A percentile compares a stretch with the other conserved stretches of the same genome.
Conservation (phyloP, 1,284 basidiomycete genomes). For the Takashimella tepidaria region DNA sequence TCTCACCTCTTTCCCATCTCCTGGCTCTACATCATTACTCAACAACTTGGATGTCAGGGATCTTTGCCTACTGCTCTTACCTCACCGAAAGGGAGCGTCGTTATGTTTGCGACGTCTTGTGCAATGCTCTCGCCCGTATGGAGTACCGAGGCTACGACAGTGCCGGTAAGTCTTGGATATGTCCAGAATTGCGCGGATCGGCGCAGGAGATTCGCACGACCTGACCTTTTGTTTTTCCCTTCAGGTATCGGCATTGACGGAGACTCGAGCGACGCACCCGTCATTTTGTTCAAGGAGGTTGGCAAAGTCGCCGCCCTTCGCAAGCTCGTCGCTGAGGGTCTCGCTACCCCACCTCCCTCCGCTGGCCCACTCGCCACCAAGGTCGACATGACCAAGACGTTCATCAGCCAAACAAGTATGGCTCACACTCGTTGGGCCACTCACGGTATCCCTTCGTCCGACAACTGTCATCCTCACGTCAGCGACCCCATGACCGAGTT, state of each 20-base stretch:
- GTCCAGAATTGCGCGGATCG: too few relatives aligned
- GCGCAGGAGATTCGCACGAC: too few relatives aligned
- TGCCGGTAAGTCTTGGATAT: slow-evolving; percentile 54
- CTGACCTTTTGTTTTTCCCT: background rate
- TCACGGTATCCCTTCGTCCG: slow-evolving; percentile 82
- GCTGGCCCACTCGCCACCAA: slow-evolving; percentile 24
- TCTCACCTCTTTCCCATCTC: too few relatives aligned
- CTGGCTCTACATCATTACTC: too few relatives aligned
- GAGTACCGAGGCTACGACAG: slow-evolving; percentile 99
- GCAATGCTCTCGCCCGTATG: slow-evolving; percentile 86
- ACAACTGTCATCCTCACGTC: slow-evolving; percentile 95
- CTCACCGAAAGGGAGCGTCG: slow-evolving; percentile 92
- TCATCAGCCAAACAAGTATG: slow-evolving; percentile 87
- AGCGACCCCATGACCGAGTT: slow-evolving; percentile 79
- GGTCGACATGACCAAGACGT: slow-evolving; percentile 75
- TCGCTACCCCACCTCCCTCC: slow-evolving; percentile 28
- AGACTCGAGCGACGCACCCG: slow-evolving; percentile 61
- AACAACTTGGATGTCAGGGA: slow-evolving; percentile 60
- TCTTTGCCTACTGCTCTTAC: slow-evolving; percentile 91
- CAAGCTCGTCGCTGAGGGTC: slow-evolving; percentile 77
- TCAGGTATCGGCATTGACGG: slow-evolving; percentile 88
- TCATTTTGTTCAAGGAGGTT: slow-evolving; percentile 94
- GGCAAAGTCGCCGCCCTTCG: slow-evolving; percentile 95
- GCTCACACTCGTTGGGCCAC: slow-evolving; percentile 99
- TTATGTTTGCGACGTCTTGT: slow-evolving; percentile 85